Evolutionary conservation across 78 protist genomes (phyloP).

Genomic region (Mastigamoeba balamuthi): DNA sequence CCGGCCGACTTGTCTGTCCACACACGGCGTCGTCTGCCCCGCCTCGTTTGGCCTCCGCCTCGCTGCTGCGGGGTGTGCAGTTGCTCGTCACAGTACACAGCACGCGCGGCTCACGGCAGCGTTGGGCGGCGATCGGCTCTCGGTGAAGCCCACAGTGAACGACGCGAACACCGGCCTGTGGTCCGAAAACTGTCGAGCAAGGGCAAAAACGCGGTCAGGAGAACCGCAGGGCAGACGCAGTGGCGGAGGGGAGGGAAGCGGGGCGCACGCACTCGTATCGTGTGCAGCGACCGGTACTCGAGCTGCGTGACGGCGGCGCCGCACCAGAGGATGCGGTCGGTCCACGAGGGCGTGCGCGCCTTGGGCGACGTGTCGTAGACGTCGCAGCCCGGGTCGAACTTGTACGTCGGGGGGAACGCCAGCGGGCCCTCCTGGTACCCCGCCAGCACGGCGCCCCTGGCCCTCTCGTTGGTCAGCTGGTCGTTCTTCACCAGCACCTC

Average conservation of each 20-base stretch:
- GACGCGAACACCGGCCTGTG: not conserved
- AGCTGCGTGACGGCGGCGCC: not conserved
- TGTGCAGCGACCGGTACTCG: not conserved
- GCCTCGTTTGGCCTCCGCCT: too few relatives aligned
- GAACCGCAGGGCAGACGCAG: too few relatives aligned
- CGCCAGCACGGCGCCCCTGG: not conserved
- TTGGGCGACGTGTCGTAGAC: conserved; percentile 35
- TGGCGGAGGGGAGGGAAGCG: too few relatives aligned
- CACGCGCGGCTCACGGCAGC: too few relatives aligned
- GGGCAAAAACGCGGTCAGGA: not conserved
- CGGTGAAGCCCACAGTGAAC: not conserved
- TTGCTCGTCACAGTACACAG: too few relatives aligned
- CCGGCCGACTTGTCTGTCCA: too few relatives aligned
- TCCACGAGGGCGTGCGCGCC: conserved; percentile 33
- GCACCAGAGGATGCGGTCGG: conserved; percentile 26
- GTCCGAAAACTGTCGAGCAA: not conserved
- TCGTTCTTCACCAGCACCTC: not conserved
- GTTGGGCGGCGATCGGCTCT: too few relatives aligned
- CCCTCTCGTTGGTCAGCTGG: not conserved
- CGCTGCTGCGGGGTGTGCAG: too few relatives aligned
- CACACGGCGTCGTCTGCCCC: too few relatives aligned
- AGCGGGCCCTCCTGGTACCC: not conserved
- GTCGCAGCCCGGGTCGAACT: conserved; percentile 30
- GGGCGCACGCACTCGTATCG: not conserved
- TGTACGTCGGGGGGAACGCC: conserved; percentile 50